phyloP scores from a whole-genome alignment of 768 basidiomycete species.

The Leucocoprinus sp. region DNA sequence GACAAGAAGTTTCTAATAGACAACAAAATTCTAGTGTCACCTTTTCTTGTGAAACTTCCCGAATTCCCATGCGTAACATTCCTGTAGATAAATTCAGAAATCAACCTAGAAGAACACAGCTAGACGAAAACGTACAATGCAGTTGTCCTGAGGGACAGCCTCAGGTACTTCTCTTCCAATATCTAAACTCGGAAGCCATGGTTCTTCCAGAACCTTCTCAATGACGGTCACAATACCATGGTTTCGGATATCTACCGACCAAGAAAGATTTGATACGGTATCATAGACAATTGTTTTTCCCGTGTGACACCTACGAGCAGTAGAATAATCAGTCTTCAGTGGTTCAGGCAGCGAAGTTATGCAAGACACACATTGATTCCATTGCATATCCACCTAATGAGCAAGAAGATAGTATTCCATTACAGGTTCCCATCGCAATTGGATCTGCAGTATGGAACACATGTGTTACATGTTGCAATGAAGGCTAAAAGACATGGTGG shows the following conservation, averaged over 20 bases:
- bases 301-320: constrained; percentile 61
- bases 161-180: constrained; percentile 56
- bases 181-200: constrained; percentile 63
- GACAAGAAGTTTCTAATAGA: not conserved
- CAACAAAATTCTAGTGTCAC: not conserved
- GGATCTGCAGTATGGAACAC: constrained; percentile 94
- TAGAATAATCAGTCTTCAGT: not conserved
- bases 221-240: constrained; percentile 79
- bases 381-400: constrained; percentile 85
- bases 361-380: constrained; percentile 51
- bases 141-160: constrained; percentile 49
- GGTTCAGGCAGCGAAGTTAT: not conserved
- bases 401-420: constrained; percentile 73
- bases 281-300: constrained; percentile 87
- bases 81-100: constrained; percentile 26
- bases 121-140: constrained; percentile 50
- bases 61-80: constrained; percentile 69
- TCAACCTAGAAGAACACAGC: not conserved
- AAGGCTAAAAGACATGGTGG: constrained; percentile 38
- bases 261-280: constrained; percentile 78
- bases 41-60: constrained; percentile 27
- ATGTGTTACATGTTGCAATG: constrained; percentile 76
- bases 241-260: constrained; percentile 75
- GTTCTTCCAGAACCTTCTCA: constrained; percentile 57
- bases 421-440: constrained; percentile 86